Evolutionary conservation across 2,329 filamentous ascomycete genomes (phyloP), one percentile per base, ranked within the genome.

Genomic region (Remersonia thermophila): DNA sequence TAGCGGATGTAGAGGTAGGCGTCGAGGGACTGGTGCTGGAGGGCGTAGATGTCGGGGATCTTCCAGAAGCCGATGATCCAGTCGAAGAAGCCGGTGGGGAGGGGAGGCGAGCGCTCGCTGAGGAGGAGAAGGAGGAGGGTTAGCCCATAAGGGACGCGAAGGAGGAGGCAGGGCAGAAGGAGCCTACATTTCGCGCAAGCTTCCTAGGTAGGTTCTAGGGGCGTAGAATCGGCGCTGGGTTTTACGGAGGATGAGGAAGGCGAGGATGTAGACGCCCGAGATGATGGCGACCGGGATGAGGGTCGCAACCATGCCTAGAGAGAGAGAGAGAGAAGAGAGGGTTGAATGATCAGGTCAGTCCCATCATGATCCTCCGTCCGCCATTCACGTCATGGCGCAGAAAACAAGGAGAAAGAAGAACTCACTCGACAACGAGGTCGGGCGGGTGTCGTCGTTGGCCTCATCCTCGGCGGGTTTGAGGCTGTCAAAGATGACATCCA

Each of bases 21-120:
- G 55, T 98, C 89, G 44, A 98, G 73, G 1, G 86, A 93, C 55
- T 89, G 84, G 62, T 94, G 85, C 51, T 91, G 83, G 15, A 96
- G 73, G 17, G 87, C 75, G 52, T 83, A 85, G 28, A 77, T 77
- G 55, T 96, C 87, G 3, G 71, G 70, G 30, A 73, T 69, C 48
- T 69, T 71, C 62, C 73, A 80, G 59, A 84, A 82, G 10, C 69
- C 63, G 8, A 60, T 59, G 39, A 85, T 57, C 81, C 81, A 86
- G 47, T 80, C 73, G 49, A 82, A 62, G 31, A 76, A 55, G 36
- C 80, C 78, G 17, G 55, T 64, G 3, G 78, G 73, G 0, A 80
- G 63, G 2, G 62, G 52, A 15, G 74, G 74, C 10, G 70, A 72
- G 25, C 77, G 72, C 42, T 76, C 65, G 45, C 68, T 71, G 29